Conservation (phyloP, 1,284 basidiomycete genomes). For the Leccinum variabile region DNA sequence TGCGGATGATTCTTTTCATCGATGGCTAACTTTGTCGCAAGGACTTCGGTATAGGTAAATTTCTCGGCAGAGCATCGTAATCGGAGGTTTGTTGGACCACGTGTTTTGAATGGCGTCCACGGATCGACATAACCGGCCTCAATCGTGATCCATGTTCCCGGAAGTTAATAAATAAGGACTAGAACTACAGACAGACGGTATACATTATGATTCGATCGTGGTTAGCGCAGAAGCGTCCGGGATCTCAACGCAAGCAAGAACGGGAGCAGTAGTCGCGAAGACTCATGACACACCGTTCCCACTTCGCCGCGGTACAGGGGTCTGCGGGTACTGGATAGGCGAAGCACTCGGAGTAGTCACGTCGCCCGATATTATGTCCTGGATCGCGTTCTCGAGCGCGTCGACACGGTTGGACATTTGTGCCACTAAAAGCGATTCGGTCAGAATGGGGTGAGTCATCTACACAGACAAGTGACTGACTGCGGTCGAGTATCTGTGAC, state of each 20-base stretch:
- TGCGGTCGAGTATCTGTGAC: constrained; percentile 74
- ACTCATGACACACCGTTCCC: constrained; percentile 36
- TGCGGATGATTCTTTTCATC: constrained; percentile 13
- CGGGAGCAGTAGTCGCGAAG: constrained; percentile 15
- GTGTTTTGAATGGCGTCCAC: neutral
- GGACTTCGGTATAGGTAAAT: constrained; percentile 8
- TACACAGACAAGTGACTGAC: constrained; percentile 44
- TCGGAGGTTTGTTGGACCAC: constrained; percentile 9
- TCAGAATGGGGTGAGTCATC: constrained; percentile 2
- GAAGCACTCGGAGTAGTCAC: constrained; percentile 45
- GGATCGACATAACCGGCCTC: neutral
- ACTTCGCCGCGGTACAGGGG: constrained; percentile 39
- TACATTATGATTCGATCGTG: constrained; percentile 18
- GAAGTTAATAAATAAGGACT: neutral
- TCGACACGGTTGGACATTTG: constrained; percentile 86
- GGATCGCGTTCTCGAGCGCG: constrained; percentile 74
- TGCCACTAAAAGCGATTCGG: constrained; percentile 51
- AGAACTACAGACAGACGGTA: constrained; percentile 18
- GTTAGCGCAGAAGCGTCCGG: constrained; percentile 19
- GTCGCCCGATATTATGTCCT: constrained; percentile 80
- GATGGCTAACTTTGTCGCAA: constrained; percentile 6
- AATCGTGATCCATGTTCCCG: neutral
- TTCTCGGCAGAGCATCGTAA: constrained; percentile 9
- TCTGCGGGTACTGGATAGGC: constrained; percentile 41
- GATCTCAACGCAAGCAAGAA: constrained; percentile 20